These are phyloP conservation scores for Neofusicoccum sp. DNA, from an alignment of 2,329 filamentous ascomycete species.

Conservation along the genomic window DNA sequence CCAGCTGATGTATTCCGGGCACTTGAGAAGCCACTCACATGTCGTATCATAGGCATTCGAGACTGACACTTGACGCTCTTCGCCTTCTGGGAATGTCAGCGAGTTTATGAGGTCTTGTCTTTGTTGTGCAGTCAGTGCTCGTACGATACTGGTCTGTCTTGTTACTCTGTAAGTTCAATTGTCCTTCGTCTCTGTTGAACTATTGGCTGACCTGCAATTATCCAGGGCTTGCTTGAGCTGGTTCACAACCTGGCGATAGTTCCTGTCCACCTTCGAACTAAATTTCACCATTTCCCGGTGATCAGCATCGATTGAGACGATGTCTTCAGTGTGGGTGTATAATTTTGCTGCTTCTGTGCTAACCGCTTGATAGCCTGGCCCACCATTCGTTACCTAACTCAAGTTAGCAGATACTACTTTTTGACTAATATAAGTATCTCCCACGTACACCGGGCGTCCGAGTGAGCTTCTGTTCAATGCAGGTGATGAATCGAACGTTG, in stretches of 20 bases:
- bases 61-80: slow-evolving; percentile 34
- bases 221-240: background rate
- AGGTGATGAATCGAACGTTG: background rate
- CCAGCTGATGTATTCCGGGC: slow-evolving; percentile 42
- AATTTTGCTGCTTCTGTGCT: background rate
- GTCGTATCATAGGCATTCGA: slow-evolving; percentile 39
- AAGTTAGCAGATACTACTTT: background rate
- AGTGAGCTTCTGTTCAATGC: slow-evolving; percentile 6
- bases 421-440: background rate
- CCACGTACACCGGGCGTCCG: background rate
- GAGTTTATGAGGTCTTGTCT: slow-evolving; percentile 33
- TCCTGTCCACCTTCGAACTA: background rate
- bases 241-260: background rate
- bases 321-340: background rate
- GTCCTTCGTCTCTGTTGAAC: background rate
- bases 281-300: background rate
- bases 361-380: background rate
- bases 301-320: background rate
- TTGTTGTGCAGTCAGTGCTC: background rate
- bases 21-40: slow-evolving; percentile 46
- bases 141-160: background rate
- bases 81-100: slow-evolving; percentile 44
- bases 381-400: background rate
- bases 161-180: background rate
- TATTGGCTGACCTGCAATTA: background rate